Base-by-base conservation (phyloP, 192 early-diverging fungal species). In the Ambispora gerdemannii region DNA sequence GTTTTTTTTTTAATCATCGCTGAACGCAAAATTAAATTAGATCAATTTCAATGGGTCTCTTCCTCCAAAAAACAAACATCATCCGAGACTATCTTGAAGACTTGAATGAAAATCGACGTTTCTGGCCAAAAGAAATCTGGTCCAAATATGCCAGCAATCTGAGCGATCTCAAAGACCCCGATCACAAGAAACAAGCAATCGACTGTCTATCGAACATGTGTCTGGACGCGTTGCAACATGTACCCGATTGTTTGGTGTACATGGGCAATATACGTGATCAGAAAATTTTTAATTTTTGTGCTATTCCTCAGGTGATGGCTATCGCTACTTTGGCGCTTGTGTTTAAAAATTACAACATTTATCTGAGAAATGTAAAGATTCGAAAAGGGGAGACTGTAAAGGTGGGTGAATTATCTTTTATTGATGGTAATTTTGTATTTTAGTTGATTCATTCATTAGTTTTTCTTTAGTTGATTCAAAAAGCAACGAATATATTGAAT, bases 271-370 rank as follows among this genome's bases (percentile, higher is more conserved):
- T 99, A 58, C 73, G 81, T 55, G 90, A 98, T 65, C 88, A 86
- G 25, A 86, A 88, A 1, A 87, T 95, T 47, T 94, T 98, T 77
- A 89, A 87, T 71, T 98, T 98, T 76, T 93, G 92, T 73, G 97
- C 97, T 15, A 99, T 99, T 66, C 97, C 97, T n/a, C 96, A 99
- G 84, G 90, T 97, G 19, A 98, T 98, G 97, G 97, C 97, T 13
- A 93, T 99, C 73, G 90, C 97, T 28, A 92, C 95, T 1, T 77
- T 99, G 20, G 82, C 86, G 27, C 67, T 93, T 58, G 89, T 95
- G 59, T 96, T 91, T 77, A 92, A 95, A 80, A 96, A 96, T 78
- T 76, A 87, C 50, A 77, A 81, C 35, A 78, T 98, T 17, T 97
- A 92, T 71, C 71, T 59, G 7, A 81, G 78, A 55, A 89, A 88